Evolutionary conservation across 2,329 filamentous ascomycete genomes (phyloP).

Genomic region (Xylaria sp.): DNA sequence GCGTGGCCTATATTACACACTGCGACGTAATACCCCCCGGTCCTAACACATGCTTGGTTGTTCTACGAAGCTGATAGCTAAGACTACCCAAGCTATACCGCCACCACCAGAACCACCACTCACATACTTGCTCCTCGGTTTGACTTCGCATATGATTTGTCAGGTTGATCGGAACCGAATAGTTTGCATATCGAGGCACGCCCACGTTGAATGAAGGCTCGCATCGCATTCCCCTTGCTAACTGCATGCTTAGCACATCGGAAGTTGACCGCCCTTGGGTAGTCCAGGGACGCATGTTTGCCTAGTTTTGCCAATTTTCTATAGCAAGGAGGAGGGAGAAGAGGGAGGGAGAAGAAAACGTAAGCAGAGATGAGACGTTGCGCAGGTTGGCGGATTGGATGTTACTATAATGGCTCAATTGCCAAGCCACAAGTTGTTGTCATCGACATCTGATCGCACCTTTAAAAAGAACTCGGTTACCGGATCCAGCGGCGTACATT

Average conservation of each 20-base stretch:
- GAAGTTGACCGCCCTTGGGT: slow-evolving; percentile 8
- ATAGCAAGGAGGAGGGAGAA: too few species aligned
- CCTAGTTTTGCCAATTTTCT: background rate
- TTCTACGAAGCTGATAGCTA: slow-evolving; percentile 2
- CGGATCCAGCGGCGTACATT: slow-evolving; percentile 22
- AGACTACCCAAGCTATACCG: background rate
- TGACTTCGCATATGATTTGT: slow-evolving; percentile 4
- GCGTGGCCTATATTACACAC: background rate
- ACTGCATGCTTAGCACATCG: slow-evolving; percentile 22
- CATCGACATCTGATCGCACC: slow-evolving; percentile 4
- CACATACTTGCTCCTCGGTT: background rate
- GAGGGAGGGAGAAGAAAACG: background rate
- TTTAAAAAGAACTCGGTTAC: slow-evolving; percentile 25
- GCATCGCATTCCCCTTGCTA: slow-evolving; percentile 22
- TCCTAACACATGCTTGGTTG: background rate
- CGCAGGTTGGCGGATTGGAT: slow-evolving; percentile 11
- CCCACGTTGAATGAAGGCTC: slow-evolving; percentile 10
- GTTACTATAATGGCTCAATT: slow-evolving; percentile 6
- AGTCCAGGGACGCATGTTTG: background rate
- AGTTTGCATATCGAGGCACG: background rate
- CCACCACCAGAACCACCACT: background rate
- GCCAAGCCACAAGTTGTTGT: slow-evolving; percentile 22
- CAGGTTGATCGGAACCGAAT: slow-evolving; percentile 1
- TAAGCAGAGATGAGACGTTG: slow-evolving; percentile 26
- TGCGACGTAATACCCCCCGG: background rate